Conservation (phyloP, 176 grass and related monocot species). For the Carex kokanica region DNA sequence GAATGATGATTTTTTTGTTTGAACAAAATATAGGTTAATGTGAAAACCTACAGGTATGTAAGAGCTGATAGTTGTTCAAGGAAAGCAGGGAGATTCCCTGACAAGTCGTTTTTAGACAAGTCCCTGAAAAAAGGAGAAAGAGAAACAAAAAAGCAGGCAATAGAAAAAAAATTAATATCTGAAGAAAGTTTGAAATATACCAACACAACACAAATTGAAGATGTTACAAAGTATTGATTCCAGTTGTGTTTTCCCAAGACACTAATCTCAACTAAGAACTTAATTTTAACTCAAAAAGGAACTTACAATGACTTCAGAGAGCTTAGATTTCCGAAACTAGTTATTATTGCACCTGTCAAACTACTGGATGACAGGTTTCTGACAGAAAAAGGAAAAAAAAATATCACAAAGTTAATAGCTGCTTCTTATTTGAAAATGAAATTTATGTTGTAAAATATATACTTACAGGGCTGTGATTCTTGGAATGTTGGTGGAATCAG, state of each 20-base stretch:
- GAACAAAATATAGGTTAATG: neutral
- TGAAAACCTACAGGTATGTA: slow-evolving; percentile 39
- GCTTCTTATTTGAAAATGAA: too few species aligned
- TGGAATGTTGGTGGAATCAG: too few species aligned
- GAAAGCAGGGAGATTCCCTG: slow-evolving; percentile 31
- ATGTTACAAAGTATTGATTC: neutral
- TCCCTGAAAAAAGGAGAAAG: slow-evolving; percentile 21
- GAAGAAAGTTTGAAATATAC: too few species aligned
- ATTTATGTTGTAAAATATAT: too few species aligned
- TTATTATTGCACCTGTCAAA: slow-evolving; percentile 18
- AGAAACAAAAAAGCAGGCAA: neutral
- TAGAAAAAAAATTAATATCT: neutral
- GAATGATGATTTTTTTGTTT: neutral
- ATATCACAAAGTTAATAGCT: too few species aligned
- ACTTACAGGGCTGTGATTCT: too few species aligned
- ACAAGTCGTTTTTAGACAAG: slow-evolving; percentile 39
- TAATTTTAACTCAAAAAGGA: neutral
- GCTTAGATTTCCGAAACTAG: slow-evolving; percentile 30
- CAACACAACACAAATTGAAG: too few species aligned
- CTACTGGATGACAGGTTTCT: slow-evolving; percentile 27
- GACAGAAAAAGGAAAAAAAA: neutral
- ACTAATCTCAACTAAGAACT: neutral
- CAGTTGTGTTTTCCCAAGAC: neutral
- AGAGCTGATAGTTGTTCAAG: slow-evolving; percentile 33
- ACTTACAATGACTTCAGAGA: slow-evolving; percentile 34